A percentile compares a stretch with the other conserved stretches of the same genome.
Evolutionary conservation across 495 filamentous ascomycete genomes (phyloP).

Genomic region (Aspergillus diversus): DNA sequence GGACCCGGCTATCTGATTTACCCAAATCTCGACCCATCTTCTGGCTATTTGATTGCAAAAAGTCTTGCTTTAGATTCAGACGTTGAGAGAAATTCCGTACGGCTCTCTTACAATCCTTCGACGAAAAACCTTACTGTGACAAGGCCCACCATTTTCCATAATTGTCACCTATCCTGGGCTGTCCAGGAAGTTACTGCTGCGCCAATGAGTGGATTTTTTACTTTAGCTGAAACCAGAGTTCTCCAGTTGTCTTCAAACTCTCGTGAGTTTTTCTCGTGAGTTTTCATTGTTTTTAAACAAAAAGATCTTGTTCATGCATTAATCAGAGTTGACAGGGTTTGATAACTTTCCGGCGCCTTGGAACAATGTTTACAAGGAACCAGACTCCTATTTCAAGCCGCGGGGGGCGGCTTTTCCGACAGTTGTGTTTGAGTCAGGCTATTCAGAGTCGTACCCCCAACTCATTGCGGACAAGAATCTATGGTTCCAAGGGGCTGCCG

Average conservation of each 20-base stretch:
- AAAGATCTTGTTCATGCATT: conserved; percentile 1
- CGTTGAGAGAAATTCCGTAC: background rate
- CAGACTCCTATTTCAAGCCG: background rate
- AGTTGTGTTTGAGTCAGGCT: background rate
- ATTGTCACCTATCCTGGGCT: conserved; percentile 6
- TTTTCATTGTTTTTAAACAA: conserved; percentile 1
- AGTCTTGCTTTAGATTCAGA: background rate
- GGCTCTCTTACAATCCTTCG: background rate
- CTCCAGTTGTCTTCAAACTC: background rate
- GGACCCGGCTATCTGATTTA: background rate
- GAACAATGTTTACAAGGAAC: background rate
- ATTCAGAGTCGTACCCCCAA: background rate
- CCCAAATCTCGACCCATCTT: background rate
- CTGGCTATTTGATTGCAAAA: background rate
- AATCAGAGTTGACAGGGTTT: conserved; percentile 4
- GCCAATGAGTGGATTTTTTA: background rate
- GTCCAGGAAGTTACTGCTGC: background rate
- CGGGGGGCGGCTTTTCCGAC: background rate
- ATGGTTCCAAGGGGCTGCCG: background rate
- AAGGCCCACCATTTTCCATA: background rate
- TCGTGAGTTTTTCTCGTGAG: background rate
- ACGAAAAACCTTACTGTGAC: background rate
- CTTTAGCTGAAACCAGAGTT: background rate
- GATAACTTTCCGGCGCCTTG: background rate
- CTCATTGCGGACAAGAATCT: conserved; percentile 2